Conservation (phyloP, 768 basidiomycete genomes). For the Xanthoconium stramineum region DNA sequence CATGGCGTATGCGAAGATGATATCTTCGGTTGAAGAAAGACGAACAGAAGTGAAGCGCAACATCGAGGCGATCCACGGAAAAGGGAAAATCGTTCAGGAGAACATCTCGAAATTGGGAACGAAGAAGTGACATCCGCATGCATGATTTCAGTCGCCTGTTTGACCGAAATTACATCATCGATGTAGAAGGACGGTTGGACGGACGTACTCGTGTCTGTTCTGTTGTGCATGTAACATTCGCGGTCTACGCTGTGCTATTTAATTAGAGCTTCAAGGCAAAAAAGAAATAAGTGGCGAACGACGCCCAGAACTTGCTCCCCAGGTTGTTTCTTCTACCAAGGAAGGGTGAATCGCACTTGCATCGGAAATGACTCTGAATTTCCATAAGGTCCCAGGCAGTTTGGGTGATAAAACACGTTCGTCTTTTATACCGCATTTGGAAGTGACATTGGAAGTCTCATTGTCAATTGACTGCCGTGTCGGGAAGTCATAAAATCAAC, state of each 20-base stretch:
- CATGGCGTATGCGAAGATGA: constrained; percentile 17
- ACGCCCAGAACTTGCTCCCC: too few species aligned
- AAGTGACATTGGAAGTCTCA: too few species aligned
- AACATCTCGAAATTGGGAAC: constrained; percentile 20
- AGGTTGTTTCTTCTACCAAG: too few species aligned
- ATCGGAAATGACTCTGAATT: too few species aligned
- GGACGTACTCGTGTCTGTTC: background rate
- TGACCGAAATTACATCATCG: background rate
- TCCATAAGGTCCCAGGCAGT: too few species aligned
- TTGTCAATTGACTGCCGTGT: too few species aligned
- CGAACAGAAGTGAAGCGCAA: constrained; percentile 17
- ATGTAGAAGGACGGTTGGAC: background rate
- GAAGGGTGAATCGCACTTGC: too few species aligned
- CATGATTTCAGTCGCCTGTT: background rate
- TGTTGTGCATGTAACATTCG: background rate
- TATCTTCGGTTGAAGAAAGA: constrained; percentile 21
- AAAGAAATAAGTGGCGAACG: too few species aligned
- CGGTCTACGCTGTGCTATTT: background rate
- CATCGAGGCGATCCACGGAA: constrained; percentile 17
- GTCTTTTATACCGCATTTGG: background rate
- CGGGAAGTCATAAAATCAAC: constrained; percentile 21
- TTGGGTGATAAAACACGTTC: too few species aligned
- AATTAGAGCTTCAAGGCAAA: too few species aligned
- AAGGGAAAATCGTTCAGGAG: constrained; percentile 18
- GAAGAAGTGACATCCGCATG: constrained; percentile 8